These are phyloP conservation scores for Kwoniella newhampshirensis DNA, from an alignment of 768 basidiomycete species.

Conservation along the genomic window DNA sequence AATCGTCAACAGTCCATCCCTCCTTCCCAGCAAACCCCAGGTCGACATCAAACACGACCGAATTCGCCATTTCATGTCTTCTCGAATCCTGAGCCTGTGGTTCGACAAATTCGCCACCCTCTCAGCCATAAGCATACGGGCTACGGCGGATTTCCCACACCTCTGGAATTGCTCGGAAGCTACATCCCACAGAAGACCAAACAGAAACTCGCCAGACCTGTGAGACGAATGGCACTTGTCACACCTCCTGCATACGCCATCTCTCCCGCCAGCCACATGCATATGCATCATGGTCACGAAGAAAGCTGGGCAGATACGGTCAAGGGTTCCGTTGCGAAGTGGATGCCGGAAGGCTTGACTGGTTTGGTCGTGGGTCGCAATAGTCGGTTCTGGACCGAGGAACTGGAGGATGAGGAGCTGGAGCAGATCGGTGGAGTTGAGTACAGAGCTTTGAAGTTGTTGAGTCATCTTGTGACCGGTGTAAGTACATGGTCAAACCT, in stretches of 20 bases:
- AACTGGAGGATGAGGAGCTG: constrained; percentile 45
- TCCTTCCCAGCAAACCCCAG: not conserved
- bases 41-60: not conserved
- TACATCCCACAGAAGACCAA: constrained; percentile 8
- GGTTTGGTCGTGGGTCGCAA: constrained; percentile 48
- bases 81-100: not conserved
- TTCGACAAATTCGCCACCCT: not conserved
- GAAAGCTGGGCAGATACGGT: constrained; percentile 24
- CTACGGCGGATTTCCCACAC: constrained; percentile 20
- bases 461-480: constrained; percentile 32
- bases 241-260: constrained; percentile 2
- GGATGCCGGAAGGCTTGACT: constrained; percentile 41
- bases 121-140: constrained; percentile 16
- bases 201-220: constrained; percentile 6
- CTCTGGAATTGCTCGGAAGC: constrained; percentile 9
- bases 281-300: constrained; percentile 5
- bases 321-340: constrained; percentile 27
- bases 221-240: constrained; percentile 7
- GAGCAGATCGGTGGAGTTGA: constrained; percentile 49
- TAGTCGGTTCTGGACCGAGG: constrained; percentile 45
- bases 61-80: too few species aligned
- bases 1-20: not conserved
- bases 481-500: constrained; percentile 23
- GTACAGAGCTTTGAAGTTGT: constrained; percentile 43
- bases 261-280: not conserved